Conservation (phyloP, 352 stramenopile genomes). For the Phytophthora pinifolia region DNA sequence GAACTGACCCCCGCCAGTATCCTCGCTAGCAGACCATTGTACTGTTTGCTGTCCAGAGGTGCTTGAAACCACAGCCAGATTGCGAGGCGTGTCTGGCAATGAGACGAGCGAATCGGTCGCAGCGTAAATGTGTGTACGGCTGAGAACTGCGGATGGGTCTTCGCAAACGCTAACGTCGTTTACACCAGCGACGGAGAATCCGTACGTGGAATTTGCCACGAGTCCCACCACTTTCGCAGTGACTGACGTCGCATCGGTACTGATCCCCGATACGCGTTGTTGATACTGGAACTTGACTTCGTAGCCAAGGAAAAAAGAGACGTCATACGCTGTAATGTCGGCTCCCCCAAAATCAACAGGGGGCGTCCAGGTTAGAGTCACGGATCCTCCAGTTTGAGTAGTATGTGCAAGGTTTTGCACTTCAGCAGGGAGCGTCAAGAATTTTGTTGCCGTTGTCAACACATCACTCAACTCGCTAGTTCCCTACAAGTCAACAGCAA, state of each 20-base stretch:
- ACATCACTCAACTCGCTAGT: slow-evolving; percentile 49
- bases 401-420: slow-evolving; percentile 29
- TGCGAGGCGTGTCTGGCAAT: slow-evolving; percentile 35
- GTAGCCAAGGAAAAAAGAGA: slow-evolving; percentile 45
- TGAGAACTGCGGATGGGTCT: slow-evolving; percentile 26
- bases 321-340: slow-evolving; percentile 48
- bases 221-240: slow-evolving; percentile 43
- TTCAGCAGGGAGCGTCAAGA: slow-evolving; percentile 45
- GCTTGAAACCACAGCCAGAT: slow-evolving; percentile 26
- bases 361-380: slow-evolving; percentile 42
- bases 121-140: slow-evolving; percentile 35
- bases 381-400: slow-evolving; percentile 37
- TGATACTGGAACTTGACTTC: slow-evolving; percentile 31
- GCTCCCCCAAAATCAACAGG: slow-evolving; percentile 58
- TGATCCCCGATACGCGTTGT: slow-evolving; percentile 35
- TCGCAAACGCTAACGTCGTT: slow-evolving; percentile 58
- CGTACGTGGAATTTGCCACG: slow-evolving; percentile 50
- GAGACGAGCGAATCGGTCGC: slow-evolving; percentile 30
- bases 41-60: slow-evolving; percentile 52
- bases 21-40: slow-evolving; percentile 37
- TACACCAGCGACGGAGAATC: slow-evolving; percentile 48
- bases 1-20: slow-evolving; percentile 36
- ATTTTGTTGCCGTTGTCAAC: slow-evolving; percentile 33
- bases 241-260: slow-evolving; percentile 16
- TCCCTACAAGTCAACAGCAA: slow-evolving; percentile 26